Evolutionary conservation across 345 rosid genomes (phyloP).

Genomic region (Murraya paniculata): DNA sequence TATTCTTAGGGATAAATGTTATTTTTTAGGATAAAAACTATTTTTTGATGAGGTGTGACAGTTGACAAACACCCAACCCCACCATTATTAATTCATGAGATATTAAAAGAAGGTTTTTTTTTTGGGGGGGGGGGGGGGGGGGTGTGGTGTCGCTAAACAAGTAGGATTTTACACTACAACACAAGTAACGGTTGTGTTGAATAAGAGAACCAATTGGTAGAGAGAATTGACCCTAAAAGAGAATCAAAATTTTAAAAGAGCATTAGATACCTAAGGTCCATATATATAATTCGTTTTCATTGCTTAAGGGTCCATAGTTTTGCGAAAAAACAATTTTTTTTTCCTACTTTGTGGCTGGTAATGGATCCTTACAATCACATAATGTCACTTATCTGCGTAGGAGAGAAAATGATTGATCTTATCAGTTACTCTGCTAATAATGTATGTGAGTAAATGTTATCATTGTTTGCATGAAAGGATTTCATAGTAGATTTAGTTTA

Average conservation of each 20-base stretch:
- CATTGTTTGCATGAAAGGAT: neutral
- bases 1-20: too few relatives aligned
- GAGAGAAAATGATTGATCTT: neutral
- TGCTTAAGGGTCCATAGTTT: neutral
- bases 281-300: neutral
- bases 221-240: neutral
- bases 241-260: neutral
- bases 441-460: too few relatives aligned
- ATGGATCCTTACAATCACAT: neutral
- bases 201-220: neutral
- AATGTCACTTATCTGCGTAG: neutral
- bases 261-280: conserved; percentile 7
- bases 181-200: neutral
- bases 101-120: too few relatives aligned
- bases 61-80: too few relatives aligned
- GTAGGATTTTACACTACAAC: neutral
- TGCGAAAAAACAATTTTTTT: neutral
- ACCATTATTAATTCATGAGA: too few relatives aligned
- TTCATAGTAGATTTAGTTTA: too few relatives aligned
- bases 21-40: too few relatives aligned
- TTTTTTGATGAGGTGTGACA: too few relatives aligned
- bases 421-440: neutral
- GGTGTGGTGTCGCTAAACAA: too few relatives aligned
- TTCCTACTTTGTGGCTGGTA: neutral
- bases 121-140: too few relatives aligned